Conservation (phyloP, 139 green algal genomes). For the Picochlorum sp. region DNA sequence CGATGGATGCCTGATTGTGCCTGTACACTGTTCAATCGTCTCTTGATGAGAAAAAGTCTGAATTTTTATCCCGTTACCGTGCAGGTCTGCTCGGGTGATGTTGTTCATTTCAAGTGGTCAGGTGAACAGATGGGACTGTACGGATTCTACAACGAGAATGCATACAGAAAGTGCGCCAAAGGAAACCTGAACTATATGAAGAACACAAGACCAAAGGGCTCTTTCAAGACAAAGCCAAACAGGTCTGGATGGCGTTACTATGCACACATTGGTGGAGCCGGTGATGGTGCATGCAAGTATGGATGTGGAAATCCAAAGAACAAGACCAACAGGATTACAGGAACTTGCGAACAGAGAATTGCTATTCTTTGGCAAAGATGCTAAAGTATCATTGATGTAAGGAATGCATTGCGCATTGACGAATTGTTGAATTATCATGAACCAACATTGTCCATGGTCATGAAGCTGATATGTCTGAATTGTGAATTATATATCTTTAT, state of each 20-base stretch:
- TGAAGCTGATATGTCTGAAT: no score
- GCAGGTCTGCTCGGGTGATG: not conserved
- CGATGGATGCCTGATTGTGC: no score
- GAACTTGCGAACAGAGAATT: slow-evolving; percentile 1
- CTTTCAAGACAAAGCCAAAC: slow-evolving; percentile 2
- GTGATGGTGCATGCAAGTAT: slow-evolving; percentile 3
- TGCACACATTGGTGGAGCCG: not conserved
- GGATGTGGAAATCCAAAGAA: not conserved
- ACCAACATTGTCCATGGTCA: no score
- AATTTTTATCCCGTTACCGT: not conserved
- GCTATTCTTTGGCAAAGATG: not conserved
- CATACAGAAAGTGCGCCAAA: not conserved
- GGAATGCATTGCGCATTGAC: no score
- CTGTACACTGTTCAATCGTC: no score
- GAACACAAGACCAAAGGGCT: not conserved
- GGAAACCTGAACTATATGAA: slow-evolving; percentile 1
- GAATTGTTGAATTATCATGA: no score
- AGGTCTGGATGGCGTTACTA: slow-evolving; percentile 8
- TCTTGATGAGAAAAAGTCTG: no score
- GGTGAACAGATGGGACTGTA: not conserved
- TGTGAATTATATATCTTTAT: no score
- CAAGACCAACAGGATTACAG: not conserved
- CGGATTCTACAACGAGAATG: not conserved
- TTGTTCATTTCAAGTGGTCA: not conserved
- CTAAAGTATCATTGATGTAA: not conserved